Evolutionary conservation across 169 alveolate species (phyloP).

Genomic region (Cryptosporidium sp.): DNA sequence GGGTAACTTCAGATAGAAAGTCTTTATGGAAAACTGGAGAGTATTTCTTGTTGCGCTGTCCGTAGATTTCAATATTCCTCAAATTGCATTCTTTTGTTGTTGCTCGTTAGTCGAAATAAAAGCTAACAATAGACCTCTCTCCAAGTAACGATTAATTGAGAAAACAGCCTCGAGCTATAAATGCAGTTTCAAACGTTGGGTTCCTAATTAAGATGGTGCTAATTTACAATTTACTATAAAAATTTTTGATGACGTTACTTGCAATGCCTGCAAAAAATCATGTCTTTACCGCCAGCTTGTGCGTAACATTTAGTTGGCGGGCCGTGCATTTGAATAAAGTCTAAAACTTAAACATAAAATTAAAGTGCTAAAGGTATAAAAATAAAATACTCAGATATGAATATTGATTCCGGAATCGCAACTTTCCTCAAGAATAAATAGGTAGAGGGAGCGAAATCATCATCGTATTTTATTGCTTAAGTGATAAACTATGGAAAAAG

Average conservation of each 20-base stretch:
- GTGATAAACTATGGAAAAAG: not conserved
- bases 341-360: not conserved
- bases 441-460: slow-evolving; percentile 76
- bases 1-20: not conserved
- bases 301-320: not conserved
- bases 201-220: too few relatives aligned
- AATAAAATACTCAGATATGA: slow-evolving; percentile 48
- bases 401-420: slow-evolving; percentile 73
- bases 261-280: slow-evolving; percentile 4
- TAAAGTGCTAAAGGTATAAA: not conserved
- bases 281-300: slow-evolving; percentile 16
- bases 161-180: not conserved
- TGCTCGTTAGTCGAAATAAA: not conserved
- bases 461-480: slow-evolving; percentile 15
- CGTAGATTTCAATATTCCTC: not conserved
- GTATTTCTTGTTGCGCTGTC: not conserved
- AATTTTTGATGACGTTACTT: not conserved
- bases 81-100: not conserved
- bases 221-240: too few relatives aligned
- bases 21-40: not conserved
- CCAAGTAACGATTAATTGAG: not conserved
- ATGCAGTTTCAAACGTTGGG: too few relatives aligned
- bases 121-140: not conserved
- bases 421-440: slow-evolving; percentile 22
- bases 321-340: not conserved